Evolutionary conservation across 139 green algal genomes (phyloP).

Genomic region (Chlorella sp.): DNA sequence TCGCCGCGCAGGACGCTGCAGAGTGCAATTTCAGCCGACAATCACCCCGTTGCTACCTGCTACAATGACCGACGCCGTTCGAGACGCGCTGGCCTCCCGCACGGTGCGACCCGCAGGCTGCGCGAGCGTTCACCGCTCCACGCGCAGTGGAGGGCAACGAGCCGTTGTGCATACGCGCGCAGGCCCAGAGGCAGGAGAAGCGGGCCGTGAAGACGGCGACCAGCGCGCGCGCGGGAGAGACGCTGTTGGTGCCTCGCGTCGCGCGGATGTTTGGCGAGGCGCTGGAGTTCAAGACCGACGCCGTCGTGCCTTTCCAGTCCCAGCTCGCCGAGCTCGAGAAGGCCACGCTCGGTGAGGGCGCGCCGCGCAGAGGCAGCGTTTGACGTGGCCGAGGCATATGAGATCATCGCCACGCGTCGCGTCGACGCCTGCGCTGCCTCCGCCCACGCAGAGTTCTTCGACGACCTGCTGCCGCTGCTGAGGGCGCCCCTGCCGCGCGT

Average conservation of each 20-base stretch:
- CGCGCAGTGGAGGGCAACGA: not conserved
- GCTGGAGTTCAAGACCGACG: not conserved
- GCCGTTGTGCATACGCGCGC: not conserved
- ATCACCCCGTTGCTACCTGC: no score
- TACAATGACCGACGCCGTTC: not conserved
- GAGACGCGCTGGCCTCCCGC: not conserved
- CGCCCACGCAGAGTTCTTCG: constrained; percentile 19
- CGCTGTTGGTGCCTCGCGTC: constrained; percentile 10
- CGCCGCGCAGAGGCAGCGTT: not conserved
- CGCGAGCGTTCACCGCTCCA: not conserved
- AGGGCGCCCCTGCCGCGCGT: constrained; percentile 27
- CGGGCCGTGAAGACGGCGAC: not conserved
- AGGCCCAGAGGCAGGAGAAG: not conserved
- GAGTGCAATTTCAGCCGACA: no score
- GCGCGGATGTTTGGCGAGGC: constrained; percentile 12
- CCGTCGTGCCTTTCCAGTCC: not conserved
- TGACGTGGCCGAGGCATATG: not conserved
- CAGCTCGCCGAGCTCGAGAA: not conserved
- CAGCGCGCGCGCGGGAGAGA: not conserved
- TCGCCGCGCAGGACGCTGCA: no score
- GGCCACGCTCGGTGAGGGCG: constrained; percentile 3
- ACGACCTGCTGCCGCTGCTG: constrained; percentile 23
- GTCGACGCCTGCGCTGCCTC: not conserved
- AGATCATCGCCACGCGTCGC: not conserved
- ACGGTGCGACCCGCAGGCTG: not conserved